phyloP scores from a whole-genome alignment of 2,329 filamentous ascomycete genomes.

The Arthroderma sp. region DNA sequence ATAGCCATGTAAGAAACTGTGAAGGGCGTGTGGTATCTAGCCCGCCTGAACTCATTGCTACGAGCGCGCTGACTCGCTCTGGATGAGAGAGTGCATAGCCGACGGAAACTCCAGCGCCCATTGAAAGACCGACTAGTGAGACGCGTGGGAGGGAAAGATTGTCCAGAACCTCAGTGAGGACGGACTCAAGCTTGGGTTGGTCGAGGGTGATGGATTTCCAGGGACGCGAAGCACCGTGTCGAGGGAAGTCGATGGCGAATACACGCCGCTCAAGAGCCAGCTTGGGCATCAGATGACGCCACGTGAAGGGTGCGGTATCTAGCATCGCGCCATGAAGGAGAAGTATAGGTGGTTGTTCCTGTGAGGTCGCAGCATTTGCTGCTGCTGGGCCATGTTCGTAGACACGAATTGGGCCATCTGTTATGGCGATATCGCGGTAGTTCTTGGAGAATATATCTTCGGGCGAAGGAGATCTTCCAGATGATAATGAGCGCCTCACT shows the following conservation, averaged over 20 bases:
- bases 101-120: background rate
- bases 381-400: background rate
- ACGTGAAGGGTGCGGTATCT: background rate
- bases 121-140: background rate
- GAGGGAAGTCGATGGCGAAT: background rate
- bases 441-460: background rate
- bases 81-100: background rate
- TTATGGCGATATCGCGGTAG: slow-evolving; percentile 1
- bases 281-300: background rate
- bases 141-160: background rate
- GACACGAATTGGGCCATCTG: background rate
- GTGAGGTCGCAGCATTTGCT: no score
- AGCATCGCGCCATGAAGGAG: background rate
- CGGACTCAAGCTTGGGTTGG: background rate
- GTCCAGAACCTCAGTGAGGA: background rate
- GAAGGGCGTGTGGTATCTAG: background rate
- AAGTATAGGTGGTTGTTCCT: background rate
- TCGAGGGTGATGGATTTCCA: background rate
- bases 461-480: no score
- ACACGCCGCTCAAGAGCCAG: background rate
- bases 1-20: background rate
- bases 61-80: background rate
- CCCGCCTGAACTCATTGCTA: background rate
- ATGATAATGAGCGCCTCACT: no score
- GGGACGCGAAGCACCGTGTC: background rate